Conservation (phyloP, 1,284 basidiomycete species). For the Sporisorium sorghi region DNA sequence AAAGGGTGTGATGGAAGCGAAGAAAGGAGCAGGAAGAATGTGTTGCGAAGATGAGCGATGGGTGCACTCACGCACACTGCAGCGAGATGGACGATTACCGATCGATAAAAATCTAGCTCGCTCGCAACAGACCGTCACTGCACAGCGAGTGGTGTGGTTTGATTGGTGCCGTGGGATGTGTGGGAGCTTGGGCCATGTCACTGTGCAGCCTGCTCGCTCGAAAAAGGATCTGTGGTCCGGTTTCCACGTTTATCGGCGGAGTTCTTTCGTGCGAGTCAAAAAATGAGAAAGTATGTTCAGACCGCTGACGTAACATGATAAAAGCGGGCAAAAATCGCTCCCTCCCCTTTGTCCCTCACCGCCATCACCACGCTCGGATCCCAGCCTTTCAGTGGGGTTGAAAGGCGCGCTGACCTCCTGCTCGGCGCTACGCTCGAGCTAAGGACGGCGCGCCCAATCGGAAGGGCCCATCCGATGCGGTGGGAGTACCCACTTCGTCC, state of each 20-base stretch:
- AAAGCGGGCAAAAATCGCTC: neutral
- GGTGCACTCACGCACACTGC: neutral
- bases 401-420: no score
- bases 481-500: no score
- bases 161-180: no score
- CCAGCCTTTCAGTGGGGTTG: no score
- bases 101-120: slow-evolving; percentile 21
- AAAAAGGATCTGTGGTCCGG: slow-evolving; percentile 19
- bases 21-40: neutral
- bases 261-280: slow-evolving; percentile 9
- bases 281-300: neutral
- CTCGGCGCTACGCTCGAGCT: no score
- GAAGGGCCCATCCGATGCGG: no score
- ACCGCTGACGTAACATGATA: neutral
- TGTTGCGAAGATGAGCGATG: slow-evolving; percentile 17
- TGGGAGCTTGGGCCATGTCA: slow-evolving; percentile 20
- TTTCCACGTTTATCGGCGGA: neutral
- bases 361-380: neutral
- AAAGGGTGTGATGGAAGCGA: slow-evolving; percentile 1
- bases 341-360: neutral
- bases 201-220: slow-evolving; percentile 15
- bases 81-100: slow-evolving; percentile 26
- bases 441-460: no score
- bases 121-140: slow-evolving; percentile 22
- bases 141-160: no score